Percentiles rank a stretch among this genome's conserved stretches.
Conservation (phyloP, 257 asterid species). For the Capsicum baccatum region DNA sequence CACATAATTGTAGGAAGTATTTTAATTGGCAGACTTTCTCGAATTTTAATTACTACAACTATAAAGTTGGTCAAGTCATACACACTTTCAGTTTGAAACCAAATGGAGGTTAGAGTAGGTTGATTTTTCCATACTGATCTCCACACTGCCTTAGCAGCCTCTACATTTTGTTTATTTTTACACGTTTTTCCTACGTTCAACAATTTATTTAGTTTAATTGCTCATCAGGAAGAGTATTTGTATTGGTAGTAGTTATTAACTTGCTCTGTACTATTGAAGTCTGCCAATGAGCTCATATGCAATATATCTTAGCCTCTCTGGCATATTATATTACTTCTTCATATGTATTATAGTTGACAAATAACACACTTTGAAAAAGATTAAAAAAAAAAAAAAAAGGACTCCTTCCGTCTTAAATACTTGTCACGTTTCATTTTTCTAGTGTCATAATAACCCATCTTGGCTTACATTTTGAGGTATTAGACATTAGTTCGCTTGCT, state of each 20-base stretch:
- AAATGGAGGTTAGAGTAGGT: neutral
- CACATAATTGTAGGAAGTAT: neutral
- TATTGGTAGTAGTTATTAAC: neutral
- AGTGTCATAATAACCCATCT: fast-evolving
- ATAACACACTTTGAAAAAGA: no score
- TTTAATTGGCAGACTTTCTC: conserved; percentile 8
- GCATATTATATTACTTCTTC: neutral
- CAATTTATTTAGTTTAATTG: neutral
- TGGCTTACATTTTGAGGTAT: neutral
- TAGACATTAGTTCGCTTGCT: neutral
- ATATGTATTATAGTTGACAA: neutral
- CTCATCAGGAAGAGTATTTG: neutral
- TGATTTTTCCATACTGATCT: neutral
- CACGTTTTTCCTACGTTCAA: neutral
- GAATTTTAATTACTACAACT: neutral
- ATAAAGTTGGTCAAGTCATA: neutral
- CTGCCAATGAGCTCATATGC: neutral
- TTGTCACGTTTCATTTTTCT: neutral
- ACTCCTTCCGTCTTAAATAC: neutral
- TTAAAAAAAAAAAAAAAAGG: neutral
- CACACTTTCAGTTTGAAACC: neutral
- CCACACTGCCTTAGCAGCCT: neutral
- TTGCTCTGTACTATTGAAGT: neutral
- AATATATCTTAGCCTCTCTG: neutral
- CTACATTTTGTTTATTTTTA: neutral